These are phyloP conservation scores for Senna siamea DNA, from an alignment of 306 rosid genomes.

Conservation along the genomic window DNA sequence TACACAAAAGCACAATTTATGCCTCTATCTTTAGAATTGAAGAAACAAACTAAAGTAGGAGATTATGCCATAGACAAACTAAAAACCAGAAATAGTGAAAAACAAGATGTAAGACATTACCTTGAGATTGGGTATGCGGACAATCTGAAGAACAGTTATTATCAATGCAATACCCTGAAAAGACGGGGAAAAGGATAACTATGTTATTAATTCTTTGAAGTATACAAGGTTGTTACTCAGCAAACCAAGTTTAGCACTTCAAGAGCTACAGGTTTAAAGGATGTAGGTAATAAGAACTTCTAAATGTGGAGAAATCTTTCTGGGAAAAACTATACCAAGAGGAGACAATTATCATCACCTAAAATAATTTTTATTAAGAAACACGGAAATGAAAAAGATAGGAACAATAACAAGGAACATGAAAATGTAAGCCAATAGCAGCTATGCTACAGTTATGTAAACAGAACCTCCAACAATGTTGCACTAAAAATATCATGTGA, in stretches of 20 bases:
- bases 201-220: conserved; percentile 29
- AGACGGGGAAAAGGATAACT: conserved; percentile 23
- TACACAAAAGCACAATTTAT: conserved; percentile 8
- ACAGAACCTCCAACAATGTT: conserved; percentile 10
- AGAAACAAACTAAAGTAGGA: conserved; percentile 17
- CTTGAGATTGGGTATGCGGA: conserved; percentile 97
- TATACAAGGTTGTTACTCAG: neutral
- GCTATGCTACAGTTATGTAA: conserved; percentile 1
- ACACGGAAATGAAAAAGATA: neutral
- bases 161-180: conserved; percentile 75
- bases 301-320: conserved; percentile 13
- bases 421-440: conserved; percentile 16
- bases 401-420: neutral
- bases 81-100: conserved; percentile 10
- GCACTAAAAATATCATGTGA: neutral
- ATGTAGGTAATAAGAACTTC: conserved; percentile 10
- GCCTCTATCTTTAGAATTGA: conserved; percentile 21
- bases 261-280: conserved; percentile 24
- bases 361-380: neutral
- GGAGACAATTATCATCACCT: neutral
- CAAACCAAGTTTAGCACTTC: conserved; percentile 8
- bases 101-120: conserved; percentile 47
- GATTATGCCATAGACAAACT: neutral
- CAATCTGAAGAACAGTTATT: conserved; percentile 97
- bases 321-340: conserved; percentile 3